Base-by-base conservation (phyloP, 179 eudicot species). In the Patellifolia procumbens region DNA sequence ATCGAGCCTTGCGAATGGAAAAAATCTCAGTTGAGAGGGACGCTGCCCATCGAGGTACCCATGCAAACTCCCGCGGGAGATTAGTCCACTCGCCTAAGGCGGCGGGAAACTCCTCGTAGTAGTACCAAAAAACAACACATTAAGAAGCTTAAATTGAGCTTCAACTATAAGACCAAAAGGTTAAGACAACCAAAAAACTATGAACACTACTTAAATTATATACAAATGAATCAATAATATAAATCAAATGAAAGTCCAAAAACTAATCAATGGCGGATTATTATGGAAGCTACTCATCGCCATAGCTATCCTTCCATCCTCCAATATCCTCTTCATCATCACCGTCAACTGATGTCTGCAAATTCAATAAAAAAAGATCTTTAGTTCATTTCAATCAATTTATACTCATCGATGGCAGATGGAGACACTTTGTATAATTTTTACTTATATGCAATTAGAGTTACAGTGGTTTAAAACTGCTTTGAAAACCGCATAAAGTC, bases 241-340 rank as follows among this genome's bases (percentile, higher is more conserved):
- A 16, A n/a, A 64, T 12, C 4, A 19, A 43, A 66, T 42, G 22
- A 5, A 22, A 42, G 2, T 63, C 22, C 68, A 63, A 39, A 5
- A 39, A 34, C 1, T 63, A 37, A 9, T 48, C 31, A 52, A 45
- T 70, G 51, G 34, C 37, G 48, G 28, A 22, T 51, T 3, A 48
- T 16, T 34, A 5, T 45, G 11, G 46, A 70, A 68, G 48, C 55
- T 39, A 59, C 7, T 79, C 70, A 49, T 34, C 76, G 22, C 53
- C 60, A 31, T 72, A 53, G 63, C 91, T 86, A 55, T 79, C 80
- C 52, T 85, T 86, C 91, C 89, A 86, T 73, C 91, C 91, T 55
- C 91, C 90, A 76, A 73, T 12, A 8, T 83, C 87, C 55, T 83
- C 82, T 45, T 62, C 87, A 32, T 52, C 72, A 13, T 45, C 70